phyloP scores from a whole-genome alignment of 2,329 filamentous ascomycete genomes.

The Diaporthe citri region DNA sequence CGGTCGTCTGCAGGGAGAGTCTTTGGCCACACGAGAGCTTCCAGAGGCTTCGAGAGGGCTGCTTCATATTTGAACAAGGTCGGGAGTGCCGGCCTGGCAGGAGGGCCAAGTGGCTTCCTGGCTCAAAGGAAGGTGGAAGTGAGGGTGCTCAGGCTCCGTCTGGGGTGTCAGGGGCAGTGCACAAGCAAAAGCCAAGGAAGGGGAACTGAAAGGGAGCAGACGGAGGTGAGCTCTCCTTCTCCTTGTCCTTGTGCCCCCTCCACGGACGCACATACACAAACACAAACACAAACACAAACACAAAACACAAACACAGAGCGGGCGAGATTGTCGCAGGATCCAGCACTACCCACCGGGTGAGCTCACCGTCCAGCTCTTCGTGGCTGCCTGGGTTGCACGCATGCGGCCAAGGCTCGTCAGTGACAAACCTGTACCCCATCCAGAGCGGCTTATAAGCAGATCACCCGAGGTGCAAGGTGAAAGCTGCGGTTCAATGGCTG shows the following conservation, averaged over 20 bases:
- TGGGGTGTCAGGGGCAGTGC: not conserved
- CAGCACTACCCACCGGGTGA: constrained; percentile 15
- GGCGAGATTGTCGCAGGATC: constrained; percentile 21
- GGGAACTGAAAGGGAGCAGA: not conserved
- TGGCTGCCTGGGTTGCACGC: not conserved
- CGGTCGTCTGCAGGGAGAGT: constrained; percentile 3
- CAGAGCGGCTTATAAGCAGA: constrained; percentile 7
- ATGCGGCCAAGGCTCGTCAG: constrained; percentile 25
- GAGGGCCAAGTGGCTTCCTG: not conserved
- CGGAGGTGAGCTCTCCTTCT: not conserved
- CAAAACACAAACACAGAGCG: not conserved
- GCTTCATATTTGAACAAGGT: constrained; percentile 20
- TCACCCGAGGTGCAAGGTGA: not conserved
- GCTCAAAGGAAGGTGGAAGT: not conserved
- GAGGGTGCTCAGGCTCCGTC: constrained; percentile 1
- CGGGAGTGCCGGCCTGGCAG: not conserved
- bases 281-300: not conserved
- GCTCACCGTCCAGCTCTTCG: constrained; percentile 2
- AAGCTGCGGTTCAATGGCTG: not conserved
- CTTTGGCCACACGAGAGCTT: constrained; percentile 6
- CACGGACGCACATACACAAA: not conserved
- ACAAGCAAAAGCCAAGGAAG: constrained; percentile 14
- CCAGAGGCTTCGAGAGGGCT: constrained; percentile 18
- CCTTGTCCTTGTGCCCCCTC: not conserved
- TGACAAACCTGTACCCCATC: constrained; percentile 13